These are phyloP conservation scores for Backusella tarrabulga DNA, from an alignment of 192 early-diverging fungal genomes.

Conservation along the genomic window DNA sequence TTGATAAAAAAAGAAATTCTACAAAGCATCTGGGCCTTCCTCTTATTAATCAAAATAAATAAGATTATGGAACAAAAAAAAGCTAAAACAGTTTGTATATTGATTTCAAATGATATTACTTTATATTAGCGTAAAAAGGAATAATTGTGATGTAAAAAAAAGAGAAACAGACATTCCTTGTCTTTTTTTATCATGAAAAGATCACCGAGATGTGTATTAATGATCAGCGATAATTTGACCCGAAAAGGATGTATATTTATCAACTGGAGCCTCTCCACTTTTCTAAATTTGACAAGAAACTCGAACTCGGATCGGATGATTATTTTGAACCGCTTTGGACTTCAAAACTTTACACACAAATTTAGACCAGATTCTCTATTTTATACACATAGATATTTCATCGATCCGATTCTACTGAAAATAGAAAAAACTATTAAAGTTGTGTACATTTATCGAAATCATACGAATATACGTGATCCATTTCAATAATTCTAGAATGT, in stretches of 20 bases:
- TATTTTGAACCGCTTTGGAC: too few species aligned
- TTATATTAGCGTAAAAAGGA: not conserved
- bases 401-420: too few species aligned
- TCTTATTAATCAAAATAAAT: not conserved
- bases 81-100: not conserved
- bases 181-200: not conserved
- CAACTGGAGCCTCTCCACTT: not conserved
- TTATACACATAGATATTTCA: too few species aligned
- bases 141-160: not conserved
- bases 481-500: too few species aligned
- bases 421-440: too few species aligned
- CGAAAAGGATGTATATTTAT: not conserved
- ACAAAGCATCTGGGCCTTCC: not conserved
- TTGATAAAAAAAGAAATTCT: not conserved
- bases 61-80: not conserved
- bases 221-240: not conserved
- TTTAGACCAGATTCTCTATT: too few species aligned
- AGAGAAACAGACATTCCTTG: not conserved
- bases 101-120: not conserved
- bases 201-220: not conserved
- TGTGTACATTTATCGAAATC: too few species aligned
- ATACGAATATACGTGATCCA: too few species aligned
- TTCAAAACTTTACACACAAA: too few species aligned
- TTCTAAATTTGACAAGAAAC: not conserved
- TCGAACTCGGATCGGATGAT: not conserved